phyloP scores from a whole-genome alignment of 768 basidiomycete species.

The Thelephora ganbajun region DNA sequence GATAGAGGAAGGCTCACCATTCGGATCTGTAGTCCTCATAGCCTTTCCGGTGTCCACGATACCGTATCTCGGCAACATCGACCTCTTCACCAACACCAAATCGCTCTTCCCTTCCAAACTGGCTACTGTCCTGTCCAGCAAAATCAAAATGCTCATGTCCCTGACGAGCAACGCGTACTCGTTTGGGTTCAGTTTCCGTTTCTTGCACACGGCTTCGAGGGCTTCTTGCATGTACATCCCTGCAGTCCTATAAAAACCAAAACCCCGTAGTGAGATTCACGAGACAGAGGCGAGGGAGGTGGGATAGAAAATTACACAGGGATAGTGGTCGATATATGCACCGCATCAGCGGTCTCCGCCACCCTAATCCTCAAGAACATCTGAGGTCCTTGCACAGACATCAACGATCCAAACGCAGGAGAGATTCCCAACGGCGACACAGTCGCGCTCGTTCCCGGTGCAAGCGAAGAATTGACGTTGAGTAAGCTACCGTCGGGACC shows the following conservation, averaged over 20 bases:
- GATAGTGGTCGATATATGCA: slow-evolving; percentile 82
- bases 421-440: slow-evolving; percentile 19
- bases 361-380: slow-evolving; percentile 76
- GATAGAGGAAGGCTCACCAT: slow-evolving; percentile 40
- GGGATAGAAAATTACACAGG: slow-evolving; percentile 53
- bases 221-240: slow-evolving; percentile 98
- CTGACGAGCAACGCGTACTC: slow-evolving; percentile 70
- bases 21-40: slow-evolving; percentile 78
- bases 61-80: slow-evolving; percentile 60
- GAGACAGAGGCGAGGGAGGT: not conserved
- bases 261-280: not conserved
- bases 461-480: slow-evolving; percentile 26
- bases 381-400: slow-evolving; percentile 61
- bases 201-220: slow-evolving; percentile 68
- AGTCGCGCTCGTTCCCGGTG: slow-evolving; percentile 10
- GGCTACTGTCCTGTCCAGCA: slow-evolving; percentile 92
- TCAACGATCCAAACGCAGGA: slow-evolving; percentile 48
- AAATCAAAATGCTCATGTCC: slow-evolving; percentile 63
- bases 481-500: slow-evolving; percentile 23
- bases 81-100: slow-evolving; percentile 66
- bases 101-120: slow-evolving; percentile 82
- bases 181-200: slow-evolving; percentile 55
- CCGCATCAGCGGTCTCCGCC: slow-evolving; percentile 66
- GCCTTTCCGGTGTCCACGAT: slow-evolving; percentile 42
- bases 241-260: slow-evolving; percentile 42